Evolutionary conservation across 2,329 filamentous ascomycete genomes (phyloP).

Genomic region (Thermochaetoides dissita): DNA sequence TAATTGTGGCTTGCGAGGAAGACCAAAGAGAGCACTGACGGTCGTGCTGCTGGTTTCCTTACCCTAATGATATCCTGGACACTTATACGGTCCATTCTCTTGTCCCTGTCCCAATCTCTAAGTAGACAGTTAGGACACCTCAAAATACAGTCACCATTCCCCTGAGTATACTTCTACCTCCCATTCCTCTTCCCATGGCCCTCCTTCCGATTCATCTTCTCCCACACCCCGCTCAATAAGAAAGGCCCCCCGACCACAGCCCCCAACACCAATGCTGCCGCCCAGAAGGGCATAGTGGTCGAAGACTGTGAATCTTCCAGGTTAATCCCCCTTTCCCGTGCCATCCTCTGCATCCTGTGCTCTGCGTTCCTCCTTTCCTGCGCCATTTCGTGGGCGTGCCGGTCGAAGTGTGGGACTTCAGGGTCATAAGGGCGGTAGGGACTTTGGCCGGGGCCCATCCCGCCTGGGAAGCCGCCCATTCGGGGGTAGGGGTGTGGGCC

Average conservation of each 20-base stretch:
- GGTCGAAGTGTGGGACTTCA: conserved; percentile 67
- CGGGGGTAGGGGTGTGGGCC: not conserved
- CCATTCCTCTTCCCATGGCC: not conserved
- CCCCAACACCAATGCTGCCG: conserved; percentile 33
- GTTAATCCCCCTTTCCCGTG: conserved; percentile 15
- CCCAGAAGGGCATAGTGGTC: conserved; percentile 32
- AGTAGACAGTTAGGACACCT: too few relatives aligned
- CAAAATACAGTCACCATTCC: not conserved
- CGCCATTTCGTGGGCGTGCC: conserved; percentile 55
- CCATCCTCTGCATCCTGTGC: conserved; percentile 23
- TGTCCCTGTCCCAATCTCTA: too few relatives aligned
- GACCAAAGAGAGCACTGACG: too few relatives aligned
- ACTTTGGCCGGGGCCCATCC: conserved; percentile 47
- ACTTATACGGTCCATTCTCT: too few relatives aligned
- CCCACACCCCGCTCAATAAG: conserved; percentile 17
- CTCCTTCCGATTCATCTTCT: not conserved
- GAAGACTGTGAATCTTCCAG: conserved; percentile 28
- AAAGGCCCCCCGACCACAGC: conserved; percentile 33
- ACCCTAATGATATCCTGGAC: too few relatives aligned
- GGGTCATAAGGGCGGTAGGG: conserved; percentile 29
- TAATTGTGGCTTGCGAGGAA: too few relatives aligned
- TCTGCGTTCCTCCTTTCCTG: conserved; percentile 25
- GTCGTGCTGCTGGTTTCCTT: too few relatives aligned
- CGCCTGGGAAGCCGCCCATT: too few relatives aligned
- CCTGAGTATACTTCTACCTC: not conserved